Base-by-base conservation (phyloP, 805 yeast species). In the Teunomyces gatunensis region DNA sequence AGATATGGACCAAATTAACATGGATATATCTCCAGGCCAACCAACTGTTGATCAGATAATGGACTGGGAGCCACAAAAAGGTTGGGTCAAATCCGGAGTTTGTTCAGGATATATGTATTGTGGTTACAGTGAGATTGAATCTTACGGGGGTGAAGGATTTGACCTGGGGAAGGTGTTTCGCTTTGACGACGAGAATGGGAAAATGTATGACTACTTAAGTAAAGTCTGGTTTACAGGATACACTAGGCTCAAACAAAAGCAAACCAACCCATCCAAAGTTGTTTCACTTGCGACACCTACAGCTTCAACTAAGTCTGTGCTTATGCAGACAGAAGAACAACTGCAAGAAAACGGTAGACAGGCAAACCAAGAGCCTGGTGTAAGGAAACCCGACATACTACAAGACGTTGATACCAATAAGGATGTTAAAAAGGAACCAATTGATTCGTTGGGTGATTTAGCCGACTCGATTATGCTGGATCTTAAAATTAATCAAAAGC, bases 51-150 rank as follows among this genome's bases (percentile, higher is more conserved):
- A 49, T 32, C 61, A 60, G 29, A 54, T 63, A 7, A 49, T 46
- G 6, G 55, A 51, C 4, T 62, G 62, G 47, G 60, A 55, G 17
- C 78, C 77, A 0, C 76, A 69, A 47, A 70, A 70, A 44, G 76
- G 76, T 5, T 73, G 78, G 78, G 60, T 71, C 23, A 69, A 69
- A 47, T 66, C 56, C 42, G 55, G 59, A 0, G 48, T 62, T 17
- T 73, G 78, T 51, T 47, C 59, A 10, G 67, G 67, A 11, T 72
- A 73, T 49, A 56, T 63, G 40, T 71, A 73, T 43, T 73, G 78
- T 56, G 77, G 74, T 0, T 73, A 67, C 51, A 64, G 63, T 49
- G 43, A 53, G 23, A 52, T 70, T 1, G 62, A 57, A 18, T 54
- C 61, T 25, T 54, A 60, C 41, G 37, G 45, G 5, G 37, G 34